Conservation (phyloP, 495 filamentous ascomycete species). For the Patellaria atrata region DNA sequence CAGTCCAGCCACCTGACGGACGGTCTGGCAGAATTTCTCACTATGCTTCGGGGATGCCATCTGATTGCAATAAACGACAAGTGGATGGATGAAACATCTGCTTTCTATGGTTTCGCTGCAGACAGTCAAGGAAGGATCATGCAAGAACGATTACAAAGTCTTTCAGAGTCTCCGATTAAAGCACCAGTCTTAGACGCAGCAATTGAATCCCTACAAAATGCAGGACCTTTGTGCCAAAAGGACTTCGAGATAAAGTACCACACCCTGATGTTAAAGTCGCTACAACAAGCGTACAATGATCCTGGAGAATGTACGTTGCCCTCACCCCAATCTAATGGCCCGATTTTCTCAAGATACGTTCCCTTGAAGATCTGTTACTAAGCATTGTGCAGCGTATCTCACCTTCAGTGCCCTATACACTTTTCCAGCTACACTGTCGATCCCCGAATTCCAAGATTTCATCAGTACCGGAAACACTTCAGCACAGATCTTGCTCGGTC, state of each 20-base stretch:
- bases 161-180: constrained; percentile 5
- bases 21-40: constrained; percentile 47
- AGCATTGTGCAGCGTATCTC: constrained; percentile 27
- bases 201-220: constrained; percentile 8
- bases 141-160: constrained; percentile 9
- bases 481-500: constrained; percentile 37
- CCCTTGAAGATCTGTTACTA: background rate
- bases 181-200: constrained; percentile 13
- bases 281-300: constrained; percentile 12
- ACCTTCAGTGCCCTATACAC: constrained; percentile 25
- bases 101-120: constrained; percentile 29
- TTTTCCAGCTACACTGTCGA: constrained; percentile 32
- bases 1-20: constrained; percentile 44
- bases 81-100: constrained; percentile 28
- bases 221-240: constrained; percentile 10
- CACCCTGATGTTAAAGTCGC: constrained; percentile 9
- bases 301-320: constrained; percentile 8
- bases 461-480: constrained; percentile 36
- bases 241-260: constrained; percentile 15
- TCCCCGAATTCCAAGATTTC: constrained; percentile 38
- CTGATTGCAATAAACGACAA: constrained; percentile 39
- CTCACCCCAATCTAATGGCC: background rate
- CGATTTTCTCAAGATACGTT: background rate
- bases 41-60: constrained; percentile 44
- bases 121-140: constrained; percentile 17